These are phyloP conservation scores for Xanthoconium purpureum DNA, from an alignment of 768 basidiomycete species.

Conservation along the genomic window DNA sequence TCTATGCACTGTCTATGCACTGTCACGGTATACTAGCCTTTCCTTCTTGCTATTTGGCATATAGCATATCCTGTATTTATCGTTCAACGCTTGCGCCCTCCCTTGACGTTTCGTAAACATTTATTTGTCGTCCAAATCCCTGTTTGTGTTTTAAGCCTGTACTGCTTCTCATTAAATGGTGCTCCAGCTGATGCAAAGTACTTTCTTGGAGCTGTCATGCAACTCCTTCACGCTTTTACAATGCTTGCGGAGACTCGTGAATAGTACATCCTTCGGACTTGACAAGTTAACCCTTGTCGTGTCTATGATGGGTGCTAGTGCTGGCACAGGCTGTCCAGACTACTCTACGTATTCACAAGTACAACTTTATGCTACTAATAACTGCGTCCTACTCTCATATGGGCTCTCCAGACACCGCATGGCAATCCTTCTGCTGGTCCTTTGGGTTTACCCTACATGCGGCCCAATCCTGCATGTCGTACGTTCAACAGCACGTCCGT, in stretches of 20 bases:
- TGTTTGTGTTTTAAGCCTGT: too few relatives aligned
- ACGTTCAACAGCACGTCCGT: slow-evolving; percentile 76
- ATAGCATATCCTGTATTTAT: slow-evolving; percentile 6
- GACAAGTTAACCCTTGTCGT: slow-evolving; percentile 20
- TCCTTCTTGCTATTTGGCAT: slow-evolving; percentile 3
- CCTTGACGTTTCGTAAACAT: neutral
- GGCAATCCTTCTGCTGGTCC: slow-evolving; percentile 58
- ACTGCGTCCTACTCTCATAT: neutral
- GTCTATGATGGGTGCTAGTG: slow-evolving; percentile 22
- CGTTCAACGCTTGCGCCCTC: neutral
- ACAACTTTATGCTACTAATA: neutral
- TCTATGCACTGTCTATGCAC: slow-evolving; percentile 9
- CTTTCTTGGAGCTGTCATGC: slow-evolving; percentile 3
- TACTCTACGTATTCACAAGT: slow-evolving; percentile 61
- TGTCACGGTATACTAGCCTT: neutral
- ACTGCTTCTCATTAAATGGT: neutral
- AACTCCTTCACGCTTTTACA: neutral
- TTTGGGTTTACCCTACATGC: slow-evolving; percentile 67
- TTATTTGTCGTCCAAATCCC: neutral
- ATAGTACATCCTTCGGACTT: slow-evolving; percentile 22
- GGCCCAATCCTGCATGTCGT: slow-evolving; percentile 63
- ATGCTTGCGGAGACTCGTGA: slow-evolving; percentile 9
- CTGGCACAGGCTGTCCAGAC: slow-evolving; percentile 50
- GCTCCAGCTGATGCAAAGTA: slow-evolving; percentile 8
- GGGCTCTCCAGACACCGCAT: slow-evolving; percentile 48